Conservation (phyloP, 768 basidiomycete species). For the Tylopilus vinaceipallidus region DNA sequence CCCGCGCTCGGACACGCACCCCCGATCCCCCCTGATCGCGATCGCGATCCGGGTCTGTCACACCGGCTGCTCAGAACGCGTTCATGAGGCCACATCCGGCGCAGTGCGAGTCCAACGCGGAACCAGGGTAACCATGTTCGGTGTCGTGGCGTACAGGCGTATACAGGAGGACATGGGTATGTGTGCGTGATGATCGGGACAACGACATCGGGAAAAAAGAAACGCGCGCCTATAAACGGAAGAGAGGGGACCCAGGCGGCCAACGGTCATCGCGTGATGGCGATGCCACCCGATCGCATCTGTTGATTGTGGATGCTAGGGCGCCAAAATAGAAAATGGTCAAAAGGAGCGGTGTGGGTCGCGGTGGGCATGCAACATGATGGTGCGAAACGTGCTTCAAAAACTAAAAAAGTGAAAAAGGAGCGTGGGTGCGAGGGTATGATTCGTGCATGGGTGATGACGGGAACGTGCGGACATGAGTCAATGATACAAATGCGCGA, state of each 20-base stretch:
- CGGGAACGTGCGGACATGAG: slow-evolving; percentile 5
- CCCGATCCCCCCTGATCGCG: too few species aligned
- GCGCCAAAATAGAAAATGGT: too few species aligned
- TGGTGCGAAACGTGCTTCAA: not conserved
- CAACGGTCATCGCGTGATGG: slow-evolving; percentile 3
- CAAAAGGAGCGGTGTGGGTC: slow-evolving; percentile 5
- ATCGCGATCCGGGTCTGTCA: too few species aligned
- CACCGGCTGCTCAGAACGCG: too few species aligned
- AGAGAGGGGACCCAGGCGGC: not conserved
- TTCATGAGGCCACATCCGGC: too few species aligned
- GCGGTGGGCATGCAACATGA: slow-evolving; percentile 4
- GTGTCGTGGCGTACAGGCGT: slow-evolving; percentile 5
- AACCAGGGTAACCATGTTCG: too few species aligned
- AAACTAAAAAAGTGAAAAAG: not conserved
- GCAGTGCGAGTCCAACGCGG: too few species aligned
- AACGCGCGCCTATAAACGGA: not conserved
- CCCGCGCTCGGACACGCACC: too few species aligned
- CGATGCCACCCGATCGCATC: slow-evolving; percentile 1
- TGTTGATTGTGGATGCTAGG: too few species aligned
- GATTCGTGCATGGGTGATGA: not conserved
- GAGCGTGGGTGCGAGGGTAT: slow-evolving; percentile 7
- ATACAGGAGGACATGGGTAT: not conserved
- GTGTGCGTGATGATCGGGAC: too few species aligned
- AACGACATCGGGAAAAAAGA: too few species aligned
- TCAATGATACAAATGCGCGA: slow-evolving; percentile 25